Evolutionary conservation across 768 basidiomycete genomes (phyloP).

Genomic region (Mycena filopes): DNA sequence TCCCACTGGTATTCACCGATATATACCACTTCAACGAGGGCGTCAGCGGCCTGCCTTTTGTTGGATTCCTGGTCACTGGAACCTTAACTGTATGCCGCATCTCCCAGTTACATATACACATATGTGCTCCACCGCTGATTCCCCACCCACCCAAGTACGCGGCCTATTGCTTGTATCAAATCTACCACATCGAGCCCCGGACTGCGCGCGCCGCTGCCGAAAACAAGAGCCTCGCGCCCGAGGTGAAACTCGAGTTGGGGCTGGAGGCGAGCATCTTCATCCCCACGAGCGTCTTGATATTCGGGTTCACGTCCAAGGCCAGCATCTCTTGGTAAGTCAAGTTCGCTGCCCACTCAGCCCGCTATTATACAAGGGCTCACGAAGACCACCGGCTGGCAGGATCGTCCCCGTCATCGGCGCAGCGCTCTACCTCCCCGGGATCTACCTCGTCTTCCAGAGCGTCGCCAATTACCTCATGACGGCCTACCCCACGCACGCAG

Average conservation of each 20-base stretch:
- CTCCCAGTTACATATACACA: no score
- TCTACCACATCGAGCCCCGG: slow-evolving; percentile 24
- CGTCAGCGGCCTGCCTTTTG: neutral
- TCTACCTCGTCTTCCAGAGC: slow-evolving; percentile 43
- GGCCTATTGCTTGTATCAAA: slow-evolving; percentile 33
- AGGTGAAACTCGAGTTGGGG: slow-evolving; percentile 44
- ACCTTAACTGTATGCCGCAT: slow-evolving; percentile 11
- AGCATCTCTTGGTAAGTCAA: slow-evolving; percentile 44
- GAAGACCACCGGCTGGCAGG: no score
- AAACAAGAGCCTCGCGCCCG: slow-evolving; percentile 33
- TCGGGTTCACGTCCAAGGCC: slow-evolving; percentile 44
- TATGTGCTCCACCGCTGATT: neutral
- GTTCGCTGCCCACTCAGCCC: no score
- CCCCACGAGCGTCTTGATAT: slow-evolving; percentile 46
- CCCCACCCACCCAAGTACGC: slow-evolving; percentile 28
- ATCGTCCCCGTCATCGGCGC: slow-evolving; percentile 47
- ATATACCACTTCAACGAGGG: neutral
- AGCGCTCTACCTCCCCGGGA: slow-evolving; percentile 42
- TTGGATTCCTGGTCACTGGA: neutral
- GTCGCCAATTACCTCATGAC: slow-evolving; percentile 41
- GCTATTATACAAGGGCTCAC: no score
- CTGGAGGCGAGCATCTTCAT: slow-evolving; percentile 46
- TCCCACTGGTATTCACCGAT: neutral
- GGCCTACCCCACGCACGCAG: slow-evolving; percentile 44
- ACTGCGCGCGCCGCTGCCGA: slow-evolving; percentile 10